Evolutionary conservation across 371 early-diverging fungal species (phyloP).

Genomic region (Mucor irregularis): DNA sequence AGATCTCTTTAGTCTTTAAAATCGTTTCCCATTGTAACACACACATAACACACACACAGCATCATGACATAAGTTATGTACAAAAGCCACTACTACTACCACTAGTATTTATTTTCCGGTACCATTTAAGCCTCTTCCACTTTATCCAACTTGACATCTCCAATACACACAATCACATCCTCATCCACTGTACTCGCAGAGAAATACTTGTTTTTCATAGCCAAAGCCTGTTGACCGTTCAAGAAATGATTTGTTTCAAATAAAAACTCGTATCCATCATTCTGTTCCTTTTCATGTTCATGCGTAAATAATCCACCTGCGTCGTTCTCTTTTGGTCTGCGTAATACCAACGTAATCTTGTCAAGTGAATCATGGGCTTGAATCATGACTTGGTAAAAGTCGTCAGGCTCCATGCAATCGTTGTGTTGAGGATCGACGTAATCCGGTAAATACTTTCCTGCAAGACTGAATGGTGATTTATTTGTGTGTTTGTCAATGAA

Average conservation of each 20-base stretch:
- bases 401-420: slow-evolving; percentile 27
- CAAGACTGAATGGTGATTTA: slow-evolving; percentile 11
- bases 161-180: slow-evolving; percentile 13
- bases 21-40: not conserved
- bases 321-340: slow-evolving; percentile 17
- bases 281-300: slow-evolving; percentile 11
- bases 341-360: slow-evolving; percentile 5
- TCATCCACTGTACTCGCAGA: not conserved
- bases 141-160: slow-evolving; percentile 7
- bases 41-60: not conserved
- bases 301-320: slow-evolving; percentile 12
- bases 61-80: slow-evolving; percentile 4
- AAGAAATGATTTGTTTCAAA: slow-evolving; percentile 21
- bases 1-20: not conserved
- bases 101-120: no score
- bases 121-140: no score
- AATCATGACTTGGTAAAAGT: slow-evolving; percentile 17
- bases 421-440: slow-evolving; percentile 19
- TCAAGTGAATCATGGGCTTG: not conserved
- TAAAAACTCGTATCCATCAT: slow-evolving; percentile 4
- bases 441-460: slow-evolving; percentile 10
- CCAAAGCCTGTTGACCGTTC: slow-evolving; percentile 5
- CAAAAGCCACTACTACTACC: no score
- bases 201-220: slow-evolving; percentile 13
- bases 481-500: slow-evolving; percentile 1